Evolutionary conservation across 2,329 filamentous ascomycete species (phyloP), one percentile per base, ranked within the genome.

Genomic region (Xylariaceae sp.): DNA sequence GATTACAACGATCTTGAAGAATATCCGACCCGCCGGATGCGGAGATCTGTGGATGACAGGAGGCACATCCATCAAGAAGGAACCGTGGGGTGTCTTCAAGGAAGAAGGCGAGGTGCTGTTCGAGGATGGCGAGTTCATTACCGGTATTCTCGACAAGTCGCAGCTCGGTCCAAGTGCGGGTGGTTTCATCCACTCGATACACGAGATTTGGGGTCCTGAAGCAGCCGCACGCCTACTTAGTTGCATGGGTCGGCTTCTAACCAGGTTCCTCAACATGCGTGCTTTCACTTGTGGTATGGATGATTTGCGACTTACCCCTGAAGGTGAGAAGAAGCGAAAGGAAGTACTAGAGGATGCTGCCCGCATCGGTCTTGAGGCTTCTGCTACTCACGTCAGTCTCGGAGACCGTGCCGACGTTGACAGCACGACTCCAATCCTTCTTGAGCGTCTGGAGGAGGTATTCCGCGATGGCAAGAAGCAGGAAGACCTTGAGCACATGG

Each of bases 211-310:
- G 71, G 94, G 95, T 1, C 88, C 94, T 59, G 88, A 88, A 13
- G 82, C 88, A 64, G 93, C 94, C 17, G 93, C 94, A 39, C 91
- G 90, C 71, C 79, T 96, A 8, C 83, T 99, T 56, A 95, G 92
- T 78, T 88, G 93, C 66, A 81, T 99, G 57, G 94, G 94, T 56
- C 86, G 94, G 58, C 80, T 99, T 30, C 77, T 99, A 64, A 99
- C 94, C 0, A 88, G 92, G 69, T 88, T 92, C 65, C 81, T 97
- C 62, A 90, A 94, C 71, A 96, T 97, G 87, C 84, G 92, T 55
- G 94, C 93, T 1, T 97, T 97, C 73, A 94, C 90, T 65, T 99
- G 94, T 73, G 95, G 95, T 72, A 96, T 99, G 75, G 93, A 99
- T 69, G 95, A 99, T 79, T 80, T 99, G 60, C 85, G 89, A 59